phyloP scores from a whole-genome alignment of 441 rosid genomes.

The Cnidoscolus chayamansa region DNA sequence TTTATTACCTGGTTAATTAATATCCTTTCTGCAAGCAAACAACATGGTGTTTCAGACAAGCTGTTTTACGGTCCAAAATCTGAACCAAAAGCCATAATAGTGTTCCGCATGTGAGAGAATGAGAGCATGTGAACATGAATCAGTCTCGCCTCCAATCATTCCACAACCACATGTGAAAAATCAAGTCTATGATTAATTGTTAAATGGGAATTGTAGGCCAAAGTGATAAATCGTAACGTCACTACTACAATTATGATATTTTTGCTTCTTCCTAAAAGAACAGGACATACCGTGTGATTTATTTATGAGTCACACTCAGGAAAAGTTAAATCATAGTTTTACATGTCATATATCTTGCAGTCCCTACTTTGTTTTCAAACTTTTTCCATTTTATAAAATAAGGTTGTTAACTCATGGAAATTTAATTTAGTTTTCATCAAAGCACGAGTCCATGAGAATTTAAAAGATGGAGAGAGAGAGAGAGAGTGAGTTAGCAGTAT shows the following conservation, averaged over 20 bases:
- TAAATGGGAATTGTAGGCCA: background rate
- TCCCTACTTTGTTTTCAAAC: no score
- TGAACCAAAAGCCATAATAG: background rate
- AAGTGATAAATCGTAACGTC: background rate
- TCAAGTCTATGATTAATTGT: background rate
- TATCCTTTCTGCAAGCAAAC: background rate
- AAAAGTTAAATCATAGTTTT: background rate
- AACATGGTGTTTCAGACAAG: constrained; percentile 3
- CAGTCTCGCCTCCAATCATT: background rate
- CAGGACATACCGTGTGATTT: background rate
- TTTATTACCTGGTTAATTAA: background rate
- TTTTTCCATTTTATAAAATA: no score
- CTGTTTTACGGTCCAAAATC: constrained; percentile 6
- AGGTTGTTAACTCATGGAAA: no score
- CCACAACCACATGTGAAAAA: background rate
- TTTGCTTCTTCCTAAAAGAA: background rate
- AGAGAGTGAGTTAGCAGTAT: no score
- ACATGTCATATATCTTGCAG: background rate
- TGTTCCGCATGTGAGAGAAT: background rate
- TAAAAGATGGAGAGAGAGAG: no score
- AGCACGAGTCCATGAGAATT: no score
- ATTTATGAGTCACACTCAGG: background rate
- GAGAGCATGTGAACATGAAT: no score
- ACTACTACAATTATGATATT: background rate
- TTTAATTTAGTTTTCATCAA: no score